Conservation (phyloP, 176 grass and related monocot species). For the Chrysopogon serrulatus region DNA sequence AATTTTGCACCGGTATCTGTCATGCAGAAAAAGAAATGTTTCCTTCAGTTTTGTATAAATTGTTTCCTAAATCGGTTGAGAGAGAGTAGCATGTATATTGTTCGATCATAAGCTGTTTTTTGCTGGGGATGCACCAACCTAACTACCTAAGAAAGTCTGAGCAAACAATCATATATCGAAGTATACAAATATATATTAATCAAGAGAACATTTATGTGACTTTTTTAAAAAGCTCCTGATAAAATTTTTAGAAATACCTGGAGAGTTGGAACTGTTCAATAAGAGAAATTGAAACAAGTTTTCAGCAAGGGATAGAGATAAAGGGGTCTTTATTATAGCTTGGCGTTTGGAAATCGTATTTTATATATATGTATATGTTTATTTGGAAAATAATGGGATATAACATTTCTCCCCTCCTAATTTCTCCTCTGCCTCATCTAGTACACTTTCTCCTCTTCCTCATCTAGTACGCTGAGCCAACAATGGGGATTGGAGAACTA, state of each 20-base stretch:
- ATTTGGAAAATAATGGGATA: not conserved
- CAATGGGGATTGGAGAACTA: slow-evolving; percentile 3
- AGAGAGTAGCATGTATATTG: no score
- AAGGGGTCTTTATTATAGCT: not conserved
- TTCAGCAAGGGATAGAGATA: not conserved
- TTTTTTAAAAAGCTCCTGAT: not conserved
- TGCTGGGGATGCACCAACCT: no score
- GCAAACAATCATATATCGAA: not conserved
- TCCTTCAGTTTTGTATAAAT: no score
- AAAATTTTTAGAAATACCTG: not conserved
- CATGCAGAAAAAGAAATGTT: no score
- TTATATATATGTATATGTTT: not conserved
- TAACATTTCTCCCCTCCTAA: not conserved
- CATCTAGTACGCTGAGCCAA: not conserved
- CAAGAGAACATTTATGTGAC: no score
- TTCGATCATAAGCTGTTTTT: not conserved
- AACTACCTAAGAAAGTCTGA: not conserved
- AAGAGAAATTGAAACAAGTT: no score
- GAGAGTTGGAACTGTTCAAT: no score
- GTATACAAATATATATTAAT: no score
- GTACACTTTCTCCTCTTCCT: no score
- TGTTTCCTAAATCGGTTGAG: no score
- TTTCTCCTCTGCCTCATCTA: not conserved
- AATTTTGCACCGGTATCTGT: no score
- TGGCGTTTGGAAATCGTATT: not conserved